These are phyloP conservation scores for Flammula alnicola DNA, from an alignment of 1,284 basidiomycete genomes.

Conservation along the genomic window DNA sequence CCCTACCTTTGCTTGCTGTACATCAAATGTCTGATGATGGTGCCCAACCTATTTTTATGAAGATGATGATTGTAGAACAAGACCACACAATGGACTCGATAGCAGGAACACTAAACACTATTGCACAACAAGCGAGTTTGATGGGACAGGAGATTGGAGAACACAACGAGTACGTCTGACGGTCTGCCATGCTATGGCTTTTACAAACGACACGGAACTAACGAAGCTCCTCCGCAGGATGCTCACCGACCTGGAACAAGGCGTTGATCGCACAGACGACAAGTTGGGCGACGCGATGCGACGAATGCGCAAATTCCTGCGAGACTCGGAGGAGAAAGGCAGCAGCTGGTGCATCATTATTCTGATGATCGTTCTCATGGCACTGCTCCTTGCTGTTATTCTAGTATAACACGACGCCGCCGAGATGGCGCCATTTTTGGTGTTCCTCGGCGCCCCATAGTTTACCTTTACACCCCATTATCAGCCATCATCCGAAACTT, in stretches of 20 bases:
- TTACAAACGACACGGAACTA: not conserved
- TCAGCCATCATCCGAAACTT: too few relatives aligned
- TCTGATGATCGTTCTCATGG: conserved; percentile 59
- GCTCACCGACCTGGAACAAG: conserved; percentile 78
- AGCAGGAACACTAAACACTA: conserved; percentile 78
- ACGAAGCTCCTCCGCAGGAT: conserved; percentile 53
- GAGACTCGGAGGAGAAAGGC: conserved; percentile 75
- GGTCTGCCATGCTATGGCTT: conserved; percentile 5
- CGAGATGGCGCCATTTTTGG: not conserved
- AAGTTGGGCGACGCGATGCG: conserved; percentile 74
- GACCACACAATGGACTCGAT: conserved; percentile 87
- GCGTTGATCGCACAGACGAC: conserved; percentile 76
- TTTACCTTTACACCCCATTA: too few relatives aligned
- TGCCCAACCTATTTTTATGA: conserved; percentile 1
- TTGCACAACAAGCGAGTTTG: conserved; percentile 86
- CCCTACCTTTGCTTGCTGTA: too few relatives aligned
- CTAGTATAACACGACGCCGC: conserved; percentile 44
- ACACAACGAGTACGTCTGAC: conserved; percentile 77
- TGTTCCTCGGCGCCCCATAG: too few relatives aligned
- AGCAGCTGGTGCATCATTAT: conserved; percentile 57
- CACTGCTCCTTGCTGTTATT: conserved; percentile 60
- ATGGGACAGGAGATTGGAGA: conserved; percentile 90
- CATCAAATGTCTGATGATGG: too few relatives aligned
- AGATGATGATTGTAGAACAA: conserved; percentile 87
- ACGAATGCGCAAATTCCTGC: conserved; percentile 79